Conservation (phyloP, 306 rosid genomes). For the Notholithocarpus densiflorus region DNA sequence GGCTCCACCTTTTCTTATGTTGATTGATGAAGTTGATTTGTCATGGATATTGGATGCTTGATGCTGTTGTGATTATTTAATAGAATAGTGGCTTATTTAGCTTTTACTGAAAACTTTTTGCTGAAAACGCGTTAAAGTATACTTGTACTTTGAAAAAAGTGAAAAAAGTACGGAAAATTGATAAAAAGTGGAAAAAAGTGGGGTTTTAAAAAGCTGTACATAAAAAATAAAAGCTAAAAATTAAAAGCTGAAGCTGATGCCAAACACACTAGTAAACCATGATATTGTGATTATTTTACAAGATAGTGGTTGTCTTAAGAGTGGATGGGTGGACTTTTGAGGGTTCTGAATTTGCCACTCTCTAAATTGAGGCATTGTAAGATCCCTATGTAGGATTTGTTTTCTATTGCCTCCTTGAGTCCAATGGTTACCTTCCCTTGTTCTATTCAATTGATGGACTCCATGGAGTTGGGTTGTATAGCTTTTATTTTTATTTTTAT, state of each 20-base stretch:
- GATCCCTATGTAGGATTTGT: neutral
- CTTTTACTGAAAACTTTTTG: too few relatives aligned
- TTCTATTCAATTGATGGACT: neutral
- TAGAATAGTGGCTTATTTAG: neutral
- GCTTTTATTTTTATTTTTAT: neutral
- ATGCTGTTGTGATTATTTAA: neutral
- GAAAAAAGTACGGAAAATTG: too few relatives aligned
- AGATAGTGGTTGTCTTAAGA: neutral
- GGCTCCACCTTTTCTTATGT: neutral
- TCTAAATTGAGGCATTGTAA: neutral
- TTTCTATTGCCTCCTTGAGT: neutral
- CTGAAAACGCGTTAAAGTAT: too few relatives aligned
- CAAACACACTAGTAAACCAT: neutral
- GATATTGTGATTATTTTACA: neutral
- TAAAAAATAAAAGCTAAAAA: too few relatives aligned
- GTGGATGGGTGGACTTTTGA: neutral
- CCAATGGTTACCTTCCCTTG: neutral
- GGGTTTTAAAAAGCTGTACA: too few relatives aligned
- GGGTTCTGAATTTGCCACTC: neutral
- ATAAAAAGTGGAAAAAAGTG: too few relatives aligned
- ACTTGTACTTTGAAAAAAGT: too few relatives aligned
- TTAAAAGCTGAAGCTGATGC: too few relatives aligned
- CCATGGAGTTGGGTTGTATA: neutral
- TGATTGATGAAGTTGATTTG: neutral
- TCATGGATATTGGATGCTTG: neutral